Evolutionary conservation across 106 monocot genomes (phyloP), one percentile per base, ranked within the genome.

Genomic region (Dioscorea dumetorum): DNA sequence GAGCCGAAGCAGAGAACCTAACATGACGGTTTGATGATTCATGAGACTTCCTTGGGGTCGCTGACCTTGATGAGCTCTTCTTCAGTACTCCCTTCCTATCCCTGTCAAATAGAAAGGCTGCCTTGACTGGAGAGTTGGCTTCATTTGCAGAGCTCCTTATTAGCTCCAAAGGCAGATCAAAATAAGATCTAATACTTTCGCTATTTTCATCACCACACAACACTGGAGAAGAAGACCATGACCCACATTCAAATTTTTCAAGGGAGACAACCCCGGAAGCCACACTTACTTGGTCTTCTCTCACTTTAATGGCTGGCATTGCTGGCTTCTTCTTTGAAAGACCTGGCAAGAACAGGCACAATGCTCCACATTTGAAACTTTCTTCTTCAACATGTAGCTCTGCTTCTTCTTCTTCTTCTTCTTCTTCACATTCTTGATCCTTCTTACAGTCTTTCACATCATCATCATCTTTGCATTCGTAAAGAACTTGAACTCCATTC

Each of bases 161-260:
- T 23, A 80, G 70, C 75, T 91, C 84, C 70, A 87, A 19, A 49
- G 91, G 91, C 80, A 85, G 34, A 52, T 87, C 91, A 22, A 81
- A 87, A 71, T 77, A 86, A 0, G 79, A 56, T 8, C 50, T 33
- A 15, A 50, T 71, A 7, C 51, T 64, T 21, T 50, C 78, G 16
- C 62, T 72, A 10, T 79, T 73, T 1, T 72, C 60, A n/a, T 68
- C 67, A 4, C n/a, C 62, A 31, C 62, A 53, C 12, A 66, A 5
- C 24, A 60, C 35, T 1, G 66, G 53, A 6, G 73, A 71, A 9
- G 76, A 78, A 33, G 63, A 59, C 77, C 80, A 86, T 12, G 83
- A 83, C 7, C 54, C 74, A 50, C 83, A 86, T 50, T 90, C 81
- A 8, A 83, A 84, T 74, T 70, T 86, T 73, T 87, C 87, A 7